Evolutionary conservation across 805 yeast genomes (phyloP).

Genomic region (Lachancea dasiensis): DNA sequence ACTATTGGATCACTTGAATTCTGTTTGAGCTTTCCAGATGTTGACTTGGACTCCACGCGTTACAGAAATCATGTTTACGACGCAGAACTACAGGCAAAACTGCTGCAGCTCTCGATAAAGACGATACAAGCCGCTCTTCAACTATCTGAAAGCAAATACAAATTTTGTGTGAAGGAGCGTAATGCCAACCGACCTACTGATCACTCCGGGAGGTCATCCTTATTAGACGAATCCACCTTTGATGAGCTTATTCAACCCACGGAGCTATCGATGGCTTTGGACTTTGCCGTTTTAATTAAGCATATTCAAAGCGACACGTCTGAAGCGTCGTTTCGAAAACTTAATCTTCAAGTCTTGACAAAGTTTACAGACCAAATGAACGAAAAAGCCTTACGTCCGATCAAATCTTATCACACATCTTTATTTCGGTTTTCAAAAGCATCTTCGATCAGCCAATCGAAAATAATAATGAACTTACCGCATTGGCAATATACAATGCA

Average conservation of each 20-base stretch:
- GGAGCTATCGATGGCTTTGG: constrained; percentile 27
- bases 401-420: constrained; percentile 23
- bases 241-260: constrained; percentile 31
- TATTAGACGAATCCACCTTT: constrained; percentile 26
- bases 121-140: constrained; percentile 26
- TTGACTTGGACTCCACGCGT: constrained; percentile 10
- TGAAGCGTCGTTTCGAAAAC: constrained; percentile 21
- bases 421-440: constrained; percentile 23
- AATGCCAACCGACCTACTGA: constrained; percentile 29
- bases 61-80: constrained; percentile 23
- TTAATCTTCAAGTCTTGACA: constrained; percentile 26
- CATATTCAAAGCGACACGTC: constrained; percentile 25
- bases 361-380: constrained; percentile 24
- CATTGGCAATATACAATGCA: constrained; percentile 41
- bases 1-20: constrained; percentile 18
- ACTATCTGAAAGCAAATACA: constrained; percentile 29
- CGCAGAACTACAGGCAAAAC: constrained; percentile 22
- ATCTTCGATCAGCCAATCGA: constrained; percentile 11
- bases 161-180: constrained; percentile 29
- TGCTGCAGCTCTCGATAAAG: constrained; percentile 19
- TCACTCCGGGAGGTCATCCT: constrained; percentile 24
- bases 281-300: constrained; percentile 32
- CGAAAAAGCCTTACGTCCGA: constrained; percentile 20
- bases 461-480: constrained; percentile 31
- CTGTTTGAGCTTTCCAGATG: constrained; percentile 19